Base-by-base conservation (phyloP, 2,329 filamentous ascomycete species). In the Fusarium oxysporum region DNA sequence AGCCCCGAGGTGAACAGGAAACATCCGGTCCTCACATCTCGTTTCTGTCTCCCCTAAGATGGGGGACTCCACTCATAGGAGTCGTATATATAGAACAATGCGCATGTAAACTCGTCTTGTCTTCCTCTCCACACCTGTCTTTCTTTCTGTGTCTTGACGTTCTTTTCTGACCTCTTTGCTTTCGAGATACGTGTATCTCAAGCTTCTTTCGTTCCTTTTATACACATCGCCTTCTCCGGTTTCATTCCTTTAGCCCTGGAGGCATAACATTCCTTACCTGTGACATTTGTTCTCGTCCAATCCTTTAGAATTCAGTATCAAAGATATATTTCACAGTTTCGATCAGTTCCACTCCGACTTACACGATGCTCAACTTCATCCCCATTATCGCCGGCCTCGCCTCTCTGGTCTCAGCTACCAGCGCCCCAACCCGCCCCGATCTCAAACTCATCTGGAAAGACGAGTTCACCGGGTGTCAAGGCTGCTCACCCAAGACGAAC, bases 361-460 rank as follows among this genome's bases (percentile, higher is more conserved):
- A 63, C 57, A 72, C 48, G 47, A 81, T 81, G 80, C 76, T 72
- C 53, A 73, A 74, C 70, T 75, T 75, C 21, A 53, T 73, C 38
- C 58, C 69, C 55, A 25, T 76, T 47, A 63, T 73, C 56, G 64
- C 76, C 28, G 55, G 71, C 48, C 65, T 76, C 37, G 68, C 75
- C 23, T 65, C 80, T 25, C 47, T 81, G 21, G 78, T 72, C 44
- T 73, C 70, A n/a, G 83, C 83, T n/a, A 81, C 81, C 73, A 66
- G 73, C 14, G 76, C 81, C 1, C 86, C 86, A 0, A 72, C 68
- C 23, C 81, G 85, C 59, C 62, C 78, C 10, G 85, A 85, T 45
- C 85, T 83, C 76, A 82, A 77, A 28, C 74, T 83, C 11, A 67
- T 85, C 63, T 88, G 86, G 85, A 76, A 82, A 47, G 86, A 88